Percentiles rank a stretch among this genome's conserved stretches.
Conservation (phyloP, 371 early-diverging fungal genomes). For the Choanephora cucurbitarum region DNA sequence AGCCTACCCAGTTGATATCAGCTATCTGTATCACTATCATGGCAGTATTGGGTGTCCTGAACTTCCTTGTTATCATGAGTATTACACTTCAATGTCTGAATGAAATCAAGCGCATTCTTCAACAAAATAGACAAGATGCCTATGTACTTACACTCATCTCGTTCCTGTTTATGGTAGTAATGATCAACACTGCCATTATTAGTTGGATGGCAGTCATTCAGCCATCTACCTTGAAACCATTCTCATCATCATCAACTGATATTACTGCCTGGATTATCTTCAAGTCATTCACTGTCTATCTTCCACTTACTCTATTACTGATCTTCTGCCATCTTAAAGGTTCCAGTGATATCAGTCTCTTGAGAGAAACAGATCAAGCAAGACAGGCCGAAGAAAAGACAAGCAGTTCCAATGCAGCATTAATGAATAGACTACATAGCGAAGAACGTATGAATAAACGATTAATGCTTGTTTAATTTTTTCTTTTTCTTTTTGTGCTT, state of each 20-base stretch:
- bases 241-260: not conserved
- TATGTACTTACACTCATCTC: slow-evolving; percentile 16
- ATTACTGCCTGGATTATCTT: slow-evolving; percentile 3
- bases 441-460: not conserved
- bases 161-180: slow-evolving; percentile 10
- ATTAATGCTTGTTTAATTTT: not conserved
- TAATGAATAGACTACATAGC: not conserved
- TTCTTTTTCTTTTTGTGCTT: slow-evolving; percentile 4
- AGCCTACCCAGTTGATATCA: slow-evolving; percentile 7
- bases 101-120: slow-evolving; percentile 11
- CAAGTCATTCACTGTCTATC: slow-evolving; percentile 4
- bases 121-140: slow-evolving; percentile 16
- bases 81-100: slow-evolving; percentile 4
- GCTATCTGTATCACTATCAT: slow-evolving; percentile 28
- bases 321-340: slow-evolving; percentile 9
- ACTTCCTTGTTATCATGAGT: slow-evolving; percentile 8
- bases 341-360: not conserved
- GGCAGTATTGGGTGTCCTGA: slow-evolving; percentile 10
- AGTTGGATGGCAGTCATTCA: slow-evolving; percentile 6
- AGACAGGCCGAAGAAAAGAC: not conserved
- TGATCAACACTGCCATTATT: slow-evolving; percentile 8
- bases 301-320: slow-evolving; percentile 10
- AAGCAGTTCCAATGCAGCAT: not conserved
- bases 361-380: not conserved
- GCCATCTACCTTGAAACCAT: too few species aligned